Base-by-base conservation (phyloP, 805 yeast species). In the Ogataea populi-albae region DNA sequence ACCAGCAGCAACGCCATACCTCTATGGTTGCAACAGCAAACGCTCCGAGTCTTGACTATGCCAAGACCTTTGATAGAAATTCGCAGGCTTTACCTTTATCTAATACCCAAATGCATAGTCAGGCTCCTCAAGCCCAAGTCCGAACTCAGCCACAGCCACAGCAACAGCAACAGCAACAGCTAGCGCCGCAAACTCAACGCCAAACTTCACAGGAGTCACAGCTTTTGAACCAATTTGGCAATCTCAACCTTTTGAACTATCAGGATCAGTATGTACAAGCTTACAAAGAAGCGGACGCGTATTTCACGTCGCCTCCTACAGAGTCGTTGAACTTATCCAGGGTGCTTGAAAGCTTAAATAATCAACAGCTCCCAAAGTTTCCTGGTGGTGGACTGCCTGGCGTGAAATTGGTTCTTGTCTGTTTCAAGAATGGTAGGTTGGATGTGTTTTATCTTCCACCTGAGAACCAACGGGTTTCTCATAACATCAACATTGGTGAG, bases 361-460 rank as follows among this genome's bases (percentile, higher is more conserved):
- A 41, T 19, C 43, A 32, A 6, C 46, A 49, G 17, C 35, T 57
- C 26, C 73, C 61, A 35, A 61, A 40, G 49, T 69, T 40, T 38
- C 68, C 50, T 31, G 47, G 46, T 3, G 52, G 50, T 3, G 55
- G 52, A 11, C 48, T 50, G 55, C 64, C 55, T 2, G 52, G 49
- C 2, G 56, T 49, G 34, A 65, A 63, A 40, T 66, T 85, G 37
- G 73, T 78, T 23, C 61, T 82, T 29, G 84, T 86, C 26, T 79
- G 80, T 37, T 87, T 87, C 64, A 87, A 88, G 57, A 77, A 81
- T 19, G 86, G 87, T 6, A 68, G 96, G 27, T 62, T 81, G 37
- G 96, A 87, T 58, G 86, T 86, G 6, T 86, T 83, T 51, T 77
- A 75, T 52, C 60, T 80, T 15, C 78, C 86, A 2, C 64, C 43